Conservation (phyloP, 2,329 filamentous ascomycete species). For the Dactylellina leptospora region DNA sequence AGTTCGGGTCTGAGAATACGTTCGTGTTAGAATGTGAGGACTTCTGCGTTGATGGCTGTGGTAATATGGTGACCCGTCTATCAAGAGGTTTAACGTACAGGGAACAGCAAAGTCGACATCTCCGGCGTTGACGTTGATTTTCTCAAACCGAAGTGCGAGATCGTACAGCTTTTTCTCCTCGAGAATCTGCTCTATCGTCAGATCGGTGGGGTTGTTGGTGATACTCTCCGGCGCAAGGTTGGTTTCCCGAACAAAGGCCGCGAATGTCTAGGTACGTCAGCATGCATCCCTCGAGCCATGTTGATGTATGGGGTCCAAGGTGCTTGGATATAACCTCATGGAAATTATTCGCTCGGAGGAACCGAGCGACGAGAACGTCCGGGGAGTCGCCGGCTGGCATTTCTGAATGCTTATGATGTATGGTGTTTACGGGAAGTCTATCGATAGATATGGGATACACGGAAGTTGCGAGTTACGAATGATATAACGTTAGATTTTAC, state of each 20-base stretch:
- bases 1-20: slow-evolving; percentile 16
- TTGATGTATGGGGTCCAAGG: no score
- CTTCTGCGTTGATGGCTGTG: not conserved
- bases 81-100: slow-evolving; percentile 36
- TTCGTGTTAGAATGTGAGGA: slow-evolving; percentile 10
- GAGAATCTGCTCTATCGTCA: slow-evolving; percentile 57
- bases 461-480: no score
- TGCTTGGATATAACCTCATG: slow-evolving; percentile 60
- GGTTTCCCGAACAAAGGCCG: slow-evolving; percentile 56
- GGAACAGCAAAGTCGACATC: slow-evolving; percentile 55
- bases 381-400: slow-evolving; percentile 59
- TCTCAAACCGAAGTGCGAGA: slow-evolving; percentile 55
- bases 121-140: slow-evolving; percentile 49
- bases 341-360: slow-evolving; percentile 61
- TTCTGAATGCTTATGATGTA: not conserved
- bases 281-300: not conserved
- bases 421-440: not conserved
- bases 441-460: no score
- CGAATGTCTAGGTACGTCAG: slow-evolving; percentile 54
- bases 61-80: not conserved
- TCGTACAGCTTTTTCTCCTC: slow-evolving; percentile 57
- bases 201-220: slow-evolving; percentile 47
- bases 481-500: no score
- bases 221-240: slow-evolving; percentile 54
- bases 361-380: slow-evolving; percentile 62